Evolutionary conservation across 2,329 filamentous ascomycete genomes (phyloP).

Genomic region (Pyrenochaeta sp.): DNA sequence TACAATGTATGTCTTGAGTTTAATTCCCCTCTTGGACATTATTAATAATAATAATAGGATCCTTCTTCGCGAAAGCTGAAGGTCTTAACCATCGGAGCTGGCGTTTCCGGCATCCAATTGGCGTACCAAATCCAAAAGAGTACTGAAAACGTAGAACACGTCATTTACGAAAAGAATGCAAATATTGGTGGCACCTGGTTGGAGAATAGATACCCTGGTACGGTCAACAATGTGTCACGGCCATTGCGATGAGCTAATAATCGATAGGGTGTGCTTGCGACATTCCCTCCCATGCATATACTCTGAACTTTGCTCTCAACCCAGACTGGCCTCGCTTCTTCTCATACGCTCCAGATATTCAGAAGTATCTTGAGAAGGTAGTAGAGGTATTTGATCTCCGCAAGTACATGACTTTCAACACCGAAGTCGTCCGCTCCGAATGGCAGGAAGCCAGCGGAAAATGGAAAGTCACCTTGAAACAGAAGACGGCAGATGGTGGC

Average conservation of each 20-base stretch:
- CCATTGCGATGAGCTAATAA: conserved; percentile 1
- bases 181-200: conserved; percentile 58
- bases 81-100: conserved; percentile 59
- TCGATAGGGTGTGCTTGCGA: conserved; percentile 54
- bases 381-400: conserved; percentile 58
- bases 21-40: not conserved
- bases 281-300: conserved; percentile 57
- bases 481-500: conserved; percentile 46
- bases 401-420: conserved; percentile 63
- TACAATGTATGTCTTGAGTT: conserved; percentile 36
- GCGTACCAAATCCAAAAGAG: conserved; percentile 59
- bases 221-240: not conserved
- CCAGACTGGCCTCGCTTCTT: conserved; percentile 60
- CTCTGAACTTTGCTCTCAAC: conserved; percentile 55
- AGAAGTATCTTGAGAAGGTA: conserved; percentile 59
- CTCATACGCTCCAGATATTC: conserved; percentile 57
- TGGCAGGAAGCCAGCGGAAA: conserved; percentile 60
- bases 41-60: conserved; percentile 9
- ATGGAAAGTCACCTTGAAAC: conserved; percentile 60
- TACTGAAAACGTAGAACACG: conserved; percentile 55
- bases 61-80: conserved; percentile 47
- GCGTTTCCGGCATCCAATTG: conserved; percentile 57
- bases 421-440: conserved; percentile 56
- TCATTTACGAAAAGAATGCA: conserved; percentile 59
- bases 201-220: conserved; percentile 53